Conservation (phyloP, 305 asterid species). For the Solanum hybrid region DNA sequence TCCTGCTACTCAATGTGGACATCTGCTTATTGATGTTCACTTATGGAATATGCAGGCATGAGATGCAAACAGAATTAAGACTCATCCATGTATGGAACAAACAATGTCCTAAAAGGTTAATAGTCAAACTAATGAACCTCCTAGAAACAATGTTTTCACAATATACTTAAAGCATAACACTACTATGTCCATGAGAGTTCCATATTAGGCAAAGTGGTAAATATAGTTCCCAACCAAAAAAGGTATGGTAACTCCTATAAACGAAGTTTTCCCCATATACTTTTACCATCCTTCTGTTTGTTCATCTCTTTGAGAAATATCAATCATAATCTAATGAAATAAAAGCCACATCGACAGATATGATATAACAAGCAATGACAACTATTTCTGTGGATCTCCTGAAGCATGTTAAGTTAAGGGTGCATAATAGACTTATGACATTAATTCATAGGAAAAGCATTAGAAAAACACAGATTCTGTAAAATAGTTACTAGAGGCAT, state of each 20-base stretch:
- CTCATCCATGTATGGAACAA: background rate
- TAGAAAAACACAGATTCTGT: background rate
- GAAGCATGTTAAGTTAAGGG: background rate
- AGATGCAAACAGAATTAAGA: background rate
- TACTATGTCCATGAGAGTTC: background rate
- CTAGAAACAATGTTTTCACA: background rate
- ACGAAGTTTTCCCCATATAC: background rate
- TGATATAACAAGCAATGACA: background rate
- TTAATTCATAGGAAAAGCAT: background rate
- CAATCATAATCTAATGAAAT: background rate
- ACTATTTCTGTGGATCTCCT: background rate
- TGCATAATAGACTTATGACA: background rate
- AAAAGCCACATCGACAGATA: background rate
- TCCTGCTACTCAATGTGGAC: background rate
- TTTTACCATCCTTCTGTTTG: background rate
- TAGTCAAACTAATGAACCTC: background rate
- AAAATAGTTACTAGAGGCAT: background rate
- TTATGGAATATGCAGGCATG: background rate
- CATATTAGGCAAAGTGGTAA: background rate
- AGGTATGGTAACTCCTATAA: background rate
- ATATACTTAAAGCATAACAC: background rate
- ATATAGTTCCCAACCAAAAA: background rate
- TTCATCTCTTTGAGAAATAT: background rate
- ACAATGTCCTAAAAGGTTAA: background rate
- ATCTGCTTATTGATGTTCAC: background rate